Base-by-base conservation (phyloP, 306 rosid genomes). In the Nissolia schottii region DNA sequence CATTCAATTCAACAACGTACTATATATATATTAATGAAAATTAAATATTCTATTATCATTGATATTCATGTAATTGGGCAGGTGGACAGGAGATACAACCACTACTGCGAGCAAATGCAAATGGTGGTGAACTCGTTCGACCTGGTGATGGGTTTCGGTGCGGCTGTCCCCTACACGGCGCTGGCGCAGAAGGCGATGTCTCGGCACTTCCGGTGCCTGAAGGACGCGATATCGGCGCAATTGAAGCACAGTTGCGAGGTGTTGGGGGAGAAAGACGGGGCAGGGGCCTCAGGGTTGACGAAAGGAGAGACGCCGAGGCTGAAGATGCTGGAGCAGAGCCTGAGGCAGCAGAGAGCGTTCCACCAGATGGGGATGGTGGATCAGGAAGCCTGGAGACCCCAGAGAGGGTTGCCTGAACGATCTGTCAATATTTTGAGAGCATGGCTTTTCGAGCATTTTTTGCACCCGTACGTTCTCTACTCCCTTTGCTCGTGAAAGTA, bases 341-440 rank as follows among this genome's bases (percentile, higher is more conserved):
- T 95, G 2, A 84, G 99, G 24, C 97, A 95, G 61, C 97, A 95
- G 70, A 86, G 96, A 80, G 96, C 96, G 19, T 95, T 89, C 71
- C 93, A 95, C 19, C 97, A 92, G 35, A 95, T 95, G 83, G 99
- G 99, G 1, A 89, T 95, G 96, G 87, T 95, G 96, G 99, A 95
- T 31, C 99, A 92, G 76, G 99, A 95, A 77, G 99, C 99, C 64
- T 95, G 99, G 99, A 77, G 99, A 70, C 99, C 99, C 11, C 99
- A 95, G 46, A 82, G 99, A 62, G 99, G 99, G 50, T 81, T 95
- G 77, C 99, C 99, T 22, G 99, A 95, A 77, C 88, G 99, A 9
- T 95, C 99, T 69, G 99, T 95, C 87, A 92, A 85, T 89, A 85
- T 95, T 78, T 83, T 95, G 61, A 81, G 99, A 64, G 97, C 99